These are phyloP conservation scores for Sordariomycetes sp. DNA, from an alignment of 2,329 filamentous ascomycete species.

Conservation along the genomic window DNA sequence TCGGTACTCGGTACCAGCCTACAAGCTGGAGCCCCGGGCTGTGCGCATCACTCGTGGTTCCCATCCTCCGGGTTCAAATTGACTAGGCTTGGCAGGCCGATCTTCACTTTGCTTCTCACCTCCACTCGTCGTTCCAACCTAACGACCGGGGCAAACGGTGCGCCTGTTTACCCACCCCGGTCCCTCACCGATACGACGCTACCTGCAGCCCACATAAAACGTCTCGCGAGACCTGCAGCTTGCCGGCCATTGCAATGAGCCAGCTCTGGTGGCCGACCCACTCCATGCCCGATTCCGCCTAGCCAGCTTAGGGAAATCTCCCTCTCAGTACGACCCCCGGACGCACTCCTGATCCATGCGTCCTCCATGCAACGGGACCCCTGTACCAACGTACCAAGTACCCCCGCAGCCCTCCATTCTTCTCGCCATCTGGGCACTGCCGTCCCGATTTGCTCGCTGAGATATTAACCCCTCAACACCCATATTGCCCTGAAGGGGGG, in stretches of 20 bases:
- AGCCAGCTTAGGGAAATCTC: background rate
- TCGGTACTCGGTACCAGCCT: background rate
- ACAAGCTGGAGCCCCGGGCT: background rate
- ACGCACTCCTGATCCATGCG: background rate
- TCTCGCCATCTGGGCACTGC: background rate
- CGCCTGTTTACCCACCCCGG: background rate
- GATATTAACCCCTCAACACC: constrained; percentile 6
- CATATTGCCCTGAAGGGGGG: constrained; percentile 1
- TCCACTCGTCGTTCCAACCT: background rate
- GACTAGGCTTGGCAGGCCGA: constrained; percentile 1
- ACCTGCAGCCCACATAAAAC: background rate
- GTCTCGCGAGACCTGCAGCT: background rate
- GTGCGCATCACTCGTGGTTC: background rate
- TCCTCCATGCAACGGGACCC: background rate
- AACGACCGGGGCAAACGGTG: background rate
- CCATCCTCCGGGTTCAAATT: constrained; percentile 1
- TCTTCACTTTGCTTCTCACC: constrained; percentile 1
- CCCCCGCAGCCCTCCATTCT: background rate
- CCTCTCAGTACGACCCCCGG: background rate
- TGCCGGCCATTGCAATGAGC: background rate
- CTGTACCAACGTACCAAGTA: background rate
- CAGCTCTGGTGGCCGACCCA: background rate
- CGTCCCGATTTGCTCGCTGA: constrained; percentile 1
- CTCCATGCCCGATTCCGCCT: background rate
- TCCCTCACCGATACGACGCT: background rate